Evolutionary conservation across 2,329 filamentous ascomycete genomes (phyloP).

Genomic region (Sordariomycetes sp.): DNA sequence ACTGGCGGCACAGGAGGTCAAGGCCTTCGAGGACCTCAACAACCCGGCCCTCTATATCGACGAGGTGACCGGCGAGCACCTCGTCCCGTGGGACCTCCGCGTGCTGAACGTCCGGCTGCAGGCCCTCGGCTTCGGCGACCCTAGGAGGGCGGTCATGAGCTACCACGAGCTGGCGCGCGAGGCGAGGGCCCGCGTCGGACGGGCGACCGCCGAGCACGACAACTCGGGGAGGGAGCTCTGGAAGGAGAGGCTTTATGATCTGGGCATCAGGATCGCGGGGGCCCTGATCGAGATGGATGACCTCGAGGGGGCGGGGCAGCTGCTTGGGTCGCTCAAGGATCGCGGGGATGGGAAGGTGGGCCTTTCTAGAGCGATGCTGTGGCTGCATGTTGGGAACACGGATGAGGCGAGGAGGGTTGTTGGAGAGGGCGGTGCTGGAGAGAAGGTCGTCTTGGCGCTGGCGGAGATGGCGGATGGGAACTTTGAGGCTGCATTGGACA

Average conservation of each 20-base stretch:
- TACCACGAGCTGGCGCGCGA: conserved; percentile 83
- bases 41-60: conserved; percentile 44
- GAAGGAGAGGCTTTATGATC: conserved; percentile 60
- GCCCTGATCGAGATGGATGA: conserved; percentile 82
- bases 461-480: conserved; percentile 69
- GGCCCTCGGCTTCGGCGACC: conserved; percentile 76
- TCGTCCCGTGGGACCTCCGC: conserved; percentile 81
- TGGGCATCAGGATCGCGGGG: conserved; percentile 57
- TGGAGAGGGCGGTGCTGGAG: conserved; percentile 20
- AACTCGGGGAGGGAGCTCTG: conserved; percentile 53
- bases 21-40: conserved; percentile 52
- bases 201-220: conserved; percentile 30
- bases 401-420: conserved; percentile 52
- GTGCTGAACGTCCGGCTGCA: conserved; percentile 76
- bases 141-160: conserved; percentile 73
- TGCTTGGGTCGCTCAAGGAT: conserved; percentile 50
- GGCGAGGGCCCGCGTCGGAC: conserved; percentile 50
- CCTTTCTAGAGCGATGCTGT: conserved; percentile 53
- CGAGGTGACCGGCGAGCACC: conserved; percentile 42
- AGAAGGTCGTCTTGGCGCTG: conserved; percentile 52
- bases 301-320: conserved; percentile 63
- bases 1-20: conserved; percentile 58
- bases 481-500: conserved; percentile 50
- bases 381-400: conserved; percentile 69
- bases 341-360: conserved; percentile 27